Percentiles rank a stretch among this genome's conserved stretches.
These are phyloP conservation scores for Podaxis sp. DNA, from an alignment of 768 basidiomycete genomes.

Conservation along the genomic window DNA sequence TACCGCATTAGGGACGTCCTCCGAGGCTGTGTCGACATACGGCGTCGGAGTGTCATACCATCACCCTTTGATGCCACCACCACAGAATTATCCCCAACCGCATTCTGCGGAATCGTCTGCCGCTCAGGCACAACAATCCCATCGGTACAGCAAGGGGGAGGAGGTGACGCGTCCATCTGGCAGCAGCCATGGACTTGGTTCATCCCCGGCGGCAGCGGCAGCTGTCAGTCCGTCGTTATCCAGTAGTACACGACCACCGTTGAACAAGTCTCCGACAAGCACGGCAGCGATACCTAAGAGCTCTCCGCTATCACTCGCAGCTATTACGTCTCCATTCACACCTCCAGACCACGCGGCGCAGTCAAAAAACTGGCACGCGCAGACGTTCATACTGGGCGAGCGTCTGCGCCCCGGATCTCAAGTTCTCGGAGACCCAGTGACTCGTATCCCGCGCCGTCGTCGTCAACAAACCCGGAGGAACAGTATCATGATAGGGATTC, in stretches of 20 bases:
- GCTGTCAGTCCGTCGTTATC: constrained; percentile 24
- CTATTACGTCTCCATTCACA: constrained; percentile 41
- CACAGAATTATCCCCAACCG: constrained; percentile 26
- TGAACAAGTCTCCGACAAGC: constrained; percentile 20
- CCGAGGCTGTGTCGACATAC: constrained; percentile 33
- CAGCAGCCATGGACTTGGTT: constrained; percentile 19
- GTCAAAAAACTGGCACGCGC: constrained; percentile 81
- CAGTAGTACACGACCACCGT: constrained; percentile 22
- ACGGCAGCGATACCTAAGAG: constrained; percentile 24
- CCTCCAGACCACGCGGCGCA: constrained; percentile 24
- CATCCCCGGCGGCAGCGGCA: constrained; percentile 25
- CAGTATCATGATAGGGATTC: constrained; percentile 26
- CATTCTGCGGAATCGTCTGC: constrained; percentile 24
- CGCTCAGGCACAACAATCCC: constrained; percentile 21
- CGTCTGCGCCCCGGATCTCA: constrained; percentile 65
- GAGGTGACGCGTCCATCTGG: constrained; percentile 21
- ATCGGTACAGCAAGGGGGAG: constrained; percentile 29
- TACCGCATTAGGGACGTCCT: constrained; percentile 28
- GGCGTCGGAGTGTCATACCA: constrained; percentile 29
- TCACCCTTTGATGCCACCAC: constrained; percentile 35
- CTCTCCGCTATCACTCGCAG: constrained; percentile 38
- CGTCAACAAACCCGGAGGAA: constrained; percentile 20
- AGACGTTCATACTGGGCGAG: constrained; percentile 76
- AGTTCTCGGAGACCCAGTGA: constrained; percentile 42
- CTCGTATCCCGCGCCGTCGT: constrained; percentile 20